phyloP scores from a whole-genome alignment of 306 rosid species.

The Gynostemma pentaphyllum region DNA sequence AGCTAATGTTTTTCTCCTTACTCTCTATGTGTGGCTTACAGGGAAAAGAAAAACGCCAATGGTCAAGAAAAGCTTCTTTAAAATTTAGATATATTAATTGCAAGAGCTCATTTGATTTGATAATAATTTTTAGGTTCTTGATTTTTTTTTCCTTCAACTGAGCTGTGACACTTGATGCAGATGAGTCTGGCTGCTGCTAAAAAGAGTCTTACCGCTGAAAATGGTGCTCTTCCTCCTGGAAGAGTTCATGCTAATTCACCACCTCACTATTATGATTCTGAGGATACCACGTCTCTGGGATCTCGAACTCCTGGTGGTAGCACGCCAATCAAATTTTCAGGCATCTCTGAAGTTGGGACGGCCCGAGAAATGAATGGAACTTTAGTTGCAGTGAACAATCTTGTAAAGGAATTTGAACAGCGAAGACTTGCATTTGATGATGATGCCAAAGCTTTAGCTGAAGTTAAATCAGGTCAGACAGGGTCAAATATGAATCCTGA shows the following conservation, averaged over 20 bases:
- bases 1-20: neutral
- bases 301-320: constrained; percentile 62
- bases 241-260: constrained; percentile 28
- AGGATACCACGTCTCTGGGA: constrained; percentile 57
- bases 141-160: neutral
- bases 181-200: constrained; percentile 78
- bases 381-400: constrained; percentile 35
- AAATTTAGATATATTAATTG: neutral
- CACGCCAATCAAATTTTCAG: constrained; percentile 53
- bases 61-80: neutral
- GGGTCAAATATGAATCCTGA: constrained; percentile 20
- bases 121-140: neutral
- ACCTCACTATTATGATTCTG: constrained; percentile 50
- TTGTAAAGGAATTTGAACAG: constrained; percentile 73
- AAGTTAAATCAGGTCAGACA: constrained; percentile 32
- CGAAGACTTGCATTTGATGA: constrained; percentile 48
- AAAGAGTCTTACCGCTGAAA: constrained; percentile 60
- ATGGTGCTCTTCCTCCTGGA: constrained; percentile 28
- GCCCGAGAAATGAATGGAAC: constrained; percentile 43
- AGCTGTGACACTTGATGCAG: constrained; percentile 32
- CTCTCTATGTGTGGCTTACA: neutral
- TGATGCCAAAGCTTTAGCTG: constrained; percentile 50
- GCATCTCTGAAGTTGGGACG: constrained; percentile 28
- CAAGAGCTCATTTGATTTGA: neutral
- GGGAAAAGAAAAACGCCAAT: neutral